Percentiles rank a stretch among this genome's conserved stretches.
Conservation (phyloP, 345 rosid species). For the Citropsis articulata region DNA sequence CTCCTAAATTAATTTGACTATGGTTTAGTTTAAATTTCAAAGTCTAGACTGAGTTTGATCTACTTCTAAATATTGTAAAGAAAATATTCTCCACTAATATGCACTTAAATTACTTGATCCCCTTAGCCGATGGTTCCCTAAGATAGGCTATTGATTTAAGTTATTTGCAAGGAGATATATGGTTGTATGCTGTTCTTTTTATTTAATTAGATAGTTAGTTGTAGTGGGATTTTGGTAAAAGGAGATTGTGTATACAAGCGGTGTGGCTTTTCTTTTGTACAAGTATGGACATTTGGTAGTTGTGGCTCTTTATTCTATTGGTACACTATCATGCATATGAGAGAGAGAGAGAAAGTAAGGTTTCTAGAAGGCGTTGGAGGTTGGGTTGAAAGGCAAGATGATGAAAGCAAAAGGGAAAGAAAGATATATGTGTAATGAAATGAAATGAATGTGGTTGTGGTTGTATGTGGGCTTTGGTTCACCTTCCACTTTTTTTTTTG, state of each 20-base stretch:
- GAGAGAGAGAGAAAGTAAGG: conserved; percentile 28
- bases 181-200: background rate
- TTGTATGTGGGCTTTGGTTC: conserved; percentile 60
- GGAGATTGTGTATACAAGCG: conserved; percentile 19
- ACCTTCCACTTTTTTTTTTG: conserved; percentile 50
- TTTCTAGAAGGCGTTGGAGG: conserved; percentile 58
- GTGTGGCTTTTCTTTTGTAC: conserved; percentile 31
- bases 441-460: conserved; percentile 42
- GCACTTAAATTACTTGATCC: too few relatives aligned
- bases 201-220: conserved; percentile 23
- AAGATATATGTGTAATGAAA: background rate
- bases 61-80: too few relatives aligned
- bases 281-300: conserved; percentile 36
- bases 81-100: too few relatives aligned
- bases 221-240: conserved; percentile 30
- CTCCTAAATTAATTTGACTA: too few relatives aligned
- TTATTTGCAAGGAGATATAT: background rate
- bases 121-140: background rate
- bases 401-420: conserved; percentile 14
- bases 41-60: too few relatives aligned
- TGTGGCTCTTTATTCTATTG: conserved; percentile 51
- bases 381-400: conserved; percentile 36
- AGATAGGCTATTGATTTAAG: background rate
- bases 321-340: conserved; percentile 32
- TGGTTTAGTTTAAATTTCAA: too few relatives aligned